Conservation (phyloP, 768 basidiomycete species). For the Leccinum subtestaceum region DNA sequence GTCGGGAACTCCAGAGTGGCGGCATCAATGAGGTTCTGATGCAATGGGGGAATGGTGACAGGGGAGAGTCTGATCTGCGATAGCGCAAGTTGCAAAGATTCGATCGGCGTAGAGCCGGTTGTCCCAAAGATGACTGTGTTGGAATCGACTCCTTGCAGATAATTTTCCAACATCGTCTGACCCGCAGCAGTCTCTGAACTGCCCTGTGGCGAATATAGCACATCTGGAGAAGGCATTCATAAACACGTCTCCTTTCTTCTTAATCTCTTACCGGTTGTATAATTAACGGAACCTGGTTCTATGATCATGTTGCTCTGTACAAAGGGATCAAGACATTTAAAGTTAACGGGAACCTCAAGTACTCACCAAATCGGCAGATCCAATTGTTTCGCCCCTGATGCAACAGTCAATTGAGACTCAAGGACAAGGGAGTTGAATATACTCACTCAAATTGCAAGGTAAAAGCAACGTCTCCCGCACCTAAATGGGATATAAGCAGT, state of each 20-base stretch:
- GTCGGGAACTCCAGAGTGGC: slow-evolving; percentile 58
- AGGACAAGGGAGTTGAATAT: not conserved
- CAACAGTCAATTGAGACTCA: not conserved
- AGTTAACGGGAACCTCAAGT: not conserved
- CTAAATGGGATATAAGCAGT: slow-evolving; percentile 43
- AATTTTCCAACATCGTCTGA: slow-evolving; percentile 57
- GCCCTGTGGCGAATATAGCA: slow-evolving; percentile 60
- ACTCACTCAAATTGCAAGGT: slow-evolving; percentile 53
- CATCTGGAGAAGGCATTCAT: slow-evolving; percentile 37
- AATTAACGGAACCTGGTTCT: slow-evolving; percentile 53
- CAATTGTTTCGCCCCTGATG: slow-evolving; percentile 50
- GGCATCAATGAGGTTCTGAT: slow-evolving; percentile 56
- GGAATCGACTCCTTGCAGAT: slow-evolving; percentile 60
- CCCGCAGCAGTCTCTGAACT: slow-evolving; percentile 49
- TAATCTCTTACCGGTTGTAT: slow-evolving; percentile 46
- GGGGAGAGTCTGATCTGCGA: slow-evolving; percentile 58
- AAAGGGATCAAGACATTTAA: slow-evolving; percentile 3
- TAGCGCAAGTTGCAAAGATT: slow-evolving; percentile 59
- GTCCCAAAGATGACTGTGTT: slow-evolving; percentile 56
- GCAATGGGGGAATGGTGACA: slow-evolving; percentile 61
- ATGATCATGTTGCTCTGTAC: slow-evolving; percentile 53
- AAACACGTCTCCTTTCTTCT: not conserved
- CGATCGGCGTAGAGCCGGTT: slow-evolving; percentile 53
- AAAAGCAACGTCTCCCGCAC: slow-evolving; percentile 65
- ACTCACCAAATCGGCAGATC: slow-evolving; percentile 54